Conservation (phyloP, 768 basidiomycete species). For the Hemileccinum impolitum region DNA sequence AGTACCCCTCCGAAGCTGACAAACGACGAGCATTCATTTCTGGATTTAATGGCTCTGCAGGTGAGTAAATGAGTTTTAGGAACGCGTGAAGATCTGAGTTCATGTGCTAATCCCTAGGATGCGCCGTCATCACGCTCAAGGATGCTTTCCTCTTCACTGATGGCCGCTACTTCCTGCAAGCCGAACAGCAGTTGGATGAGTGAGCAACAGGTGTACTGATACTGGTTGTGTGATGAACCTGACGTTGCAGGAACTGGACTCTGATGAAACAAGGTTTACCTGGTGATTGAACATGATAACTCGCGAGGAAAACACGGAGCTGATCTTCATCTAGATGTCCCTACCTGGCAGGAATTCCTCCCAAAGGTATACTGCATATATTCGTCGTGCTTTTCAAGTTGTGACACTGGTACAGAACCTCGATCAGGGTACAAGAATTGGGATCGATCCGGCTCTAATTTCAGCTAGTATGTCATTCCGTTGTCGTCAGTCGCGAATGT, state of each 20-base stretch:
- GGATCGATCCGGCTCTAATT: constrained; percentile 80
- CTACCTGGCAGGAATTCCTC: constrained; percentile 87
- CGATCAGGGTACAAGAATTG: constrained; percentile 59
- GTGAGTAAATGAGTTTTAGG: constrained; percentile 35
- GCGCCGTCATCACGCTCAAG: constrained; percentile 68
- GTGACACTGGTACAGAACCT: constrained; percentile 46
- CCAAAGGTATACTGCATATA: constrained; percentile 47
- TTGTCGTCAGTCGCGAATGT: constrained; percentile 11
- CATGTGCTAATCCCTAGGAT: constrained; percentile 45
- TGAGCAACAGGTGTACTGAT: constrained; percentile 30
- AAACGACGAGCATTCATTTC: constrained; percentile 84
- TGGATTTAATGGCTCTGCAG: constrained; percentile 93
- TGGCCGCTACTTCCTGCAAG: constrained; percentile 93
- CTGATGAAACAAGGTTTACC: constrained; percentile 91
- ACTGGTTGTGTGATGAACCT: constrained; percentile 1
- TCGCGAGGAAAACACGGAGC: constrained; percentile 1
- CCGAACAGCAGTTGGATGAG: constrained; percentile 84
- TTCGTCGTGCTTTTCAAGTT: not conserved
- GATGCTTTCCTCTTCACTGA: constrained; percentile 89
- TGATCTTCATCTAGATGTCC: constrained; percentile 56
- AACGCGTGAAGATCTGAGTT: not conserved
- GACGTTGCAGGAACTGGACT: constrained; percentile 69
- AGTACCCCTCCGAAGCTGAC: constrained; percentile 85
- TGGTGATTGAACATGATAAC: constrained; percentile 38
- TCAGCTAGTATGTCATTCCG: constrained; percentile 46